phyloP scores from a whole-genome alignment of 2,329 filamentous ascomycete genomes.

The Venturia oleaginea region DNA sequence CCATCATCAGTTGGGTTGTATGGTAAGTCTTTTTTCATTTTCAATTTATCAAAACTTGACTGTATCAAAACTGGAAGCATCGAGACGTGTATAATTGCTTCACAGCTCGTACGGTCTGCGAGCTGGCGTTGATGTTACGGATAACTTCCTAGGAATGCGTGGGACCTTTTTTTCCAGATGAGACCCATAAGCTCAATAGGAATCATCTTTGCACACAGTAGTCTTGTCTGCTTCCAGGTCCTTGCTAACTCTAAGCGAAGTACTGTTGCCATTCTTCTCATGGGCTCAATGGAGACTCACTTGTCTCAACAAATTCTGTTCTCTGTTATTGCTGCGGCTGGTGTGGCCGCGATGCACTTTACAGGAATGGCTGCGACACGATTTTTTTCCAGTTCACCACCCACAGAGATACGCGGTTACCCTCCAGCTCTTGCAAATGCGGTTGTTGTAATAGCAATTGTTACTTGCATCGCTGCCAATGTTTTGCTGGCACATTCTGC shows the following conservation, averaged over 20 bases:
- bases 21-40: slow-evolving; percentile 13
- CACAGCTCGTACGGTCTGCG: neutral
- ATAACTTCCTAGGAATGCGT: neutral
- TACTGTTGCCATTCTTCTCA: slow-evolving; percentile 24
- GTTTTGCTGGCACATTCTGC: slow-evolving; percentile 26
- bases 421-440: slow-evolving; percentile 24
- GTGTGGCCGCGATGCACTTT: slow-evolving; percentile 30
- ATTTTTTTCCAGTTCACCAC: slow-evolving; percentile 22
- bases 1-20: slow-evolving; percentile 26
- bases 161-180: neutral
- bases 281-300: slow-evolving; percentile 26
- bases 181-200: neutral
- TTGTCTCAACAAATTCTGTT: slow-evolving; percentile 26
- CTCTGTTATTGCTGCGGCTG: slow-evolving; percentile 23
- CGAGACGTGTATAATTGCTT: neutral
- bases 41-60: neutral
- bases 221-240: no score
- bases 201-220: neutral
- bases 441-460: slow-evolving; percentile 25
- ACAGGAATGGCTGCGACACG: slow-evolving; percentile 25
- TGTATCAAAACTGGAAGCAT: neutral
- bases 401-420: slow-evolving; percentile 23
- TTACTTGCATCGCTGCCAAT: slow-evolving; percentile 28
- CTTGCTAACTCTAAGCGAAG: slow-evolving; percentile 11
- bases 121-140: no score